A percentile compares a stretch with the other conserved stretches of the same genome.
These are phyloP conservation scores for Dactylonectria estremocensis DNA, from an alignment of 2,329 filamentous ascomycete genomes.

Conservation along the genomic window DNA sequence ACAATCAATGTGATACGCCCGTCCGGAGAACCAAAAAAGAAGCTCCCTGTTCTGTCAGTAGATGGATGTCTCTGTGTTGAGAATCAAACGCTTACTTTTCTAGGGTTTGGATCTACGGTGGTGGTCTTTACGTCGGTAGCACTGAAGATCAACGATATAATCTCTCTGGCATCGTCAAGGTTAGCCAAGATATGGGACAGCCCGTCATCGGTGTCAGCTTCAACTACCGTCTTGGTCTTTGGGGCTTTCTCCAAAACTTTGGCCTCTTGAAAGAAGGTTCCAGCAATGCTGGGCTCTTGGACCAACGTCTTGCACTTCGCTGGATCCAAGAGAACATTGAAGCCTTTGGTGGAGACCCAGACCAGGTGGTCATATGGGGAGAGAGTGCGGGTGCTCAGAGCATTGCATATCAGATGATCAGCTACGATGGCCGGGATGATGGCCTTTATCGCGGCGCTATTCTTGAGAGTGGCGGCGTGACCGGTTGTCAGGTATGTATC, in stretches of 20 bases:
- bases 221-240: constrained; percentile 68
- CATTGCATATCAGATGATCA: constrained; percentile 65
- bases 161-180: constrained; percentile 59
- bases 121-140: constrained; percentile 67
- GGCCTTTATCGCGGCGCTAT: constrained; percentile 69
- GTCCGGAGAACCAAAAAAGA: constrained; percentile 49
- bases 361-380: constrained; percentile 65
- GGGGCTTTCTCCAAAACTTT: constrained; percentile 67
- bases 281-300: constrained; percentile 65
- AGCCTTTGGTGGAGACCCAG: constrained; percentile 65
- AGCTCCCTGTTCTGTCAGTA: constrained; percentile 55
- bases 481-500: constrained; percentile 39
- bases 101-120: constrained; percentile 71
- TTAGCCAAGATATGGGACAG: constrained; percentile 65
- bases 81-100: constrained; percentile 39
- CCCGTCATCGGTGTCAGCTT: constrained; percentile 69
- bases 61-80: rapidly evolving
- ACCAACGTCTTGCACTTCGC: constrained; percentile 64
- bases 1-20: constrained; percentile 61
- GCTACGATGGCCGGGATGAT: constrained; percentile 70
- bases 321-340: constrained; percentile 70
- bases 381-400: constrained; percentile 60
- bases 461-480: constrained; percentile 63
- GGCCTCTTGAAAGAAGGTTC: constrained; percentile 60
- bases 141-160: constrained; percentile 63